Base-by-base conservation (phyloP, 257 asterid genomes). In the Gentiana dahurica region DNA sequence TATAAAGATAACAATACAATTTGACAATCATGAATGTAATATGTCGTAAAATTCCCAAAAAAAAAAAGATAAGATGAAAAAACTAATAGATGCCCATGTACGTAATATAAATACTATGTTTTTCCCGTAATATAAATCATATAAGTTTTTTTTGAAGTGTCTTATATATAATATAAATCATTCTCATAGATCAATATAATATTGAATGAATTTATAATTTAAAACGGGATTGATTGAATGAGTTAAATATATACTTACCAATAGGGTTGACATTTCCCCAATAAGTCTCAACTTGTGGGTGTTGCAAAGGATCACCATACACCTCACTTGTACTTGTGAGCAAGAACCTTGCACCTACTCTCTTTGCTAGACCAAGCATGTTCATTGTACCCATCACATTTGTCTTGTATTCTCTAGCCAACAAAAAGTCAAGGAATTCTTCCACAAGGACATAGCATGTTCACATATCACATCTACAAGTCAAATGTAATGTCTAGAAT, bases 201-300 rank as follows among this genome's bases (percentile, higher is more conserved):
- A 24, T 24, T 24, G 24, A 24, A 24, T 24, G 24, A 24, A 24
- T 24, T 24, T 24, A 24, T 24, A 24, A 24, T 24, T 24, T 24
- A 1, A 24, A 1, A 24, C 24, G 24, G 24, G 24, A 24, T 24
- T 24, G 24, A 24, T 24, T 24, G 24, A 24, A 24, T 24, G 24
- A 24, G 24, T 24, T 24, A 24, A 24, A 24, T 24, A 24, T 24
- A 24, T 24, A 61, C 84, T 69, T 13, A 87, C 98, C 96, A 54
- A 90, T 90, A 39, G 98, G 95, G 60, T 90, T 87, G 46, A 90
- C 96, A 13, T 90, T 90, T 70, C 91, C 98, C 98, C 98, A 90
- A 35, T 87, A 84, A 43, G 86, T 77, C 78, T 90, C 98, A 1
- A 59, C 59, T 47, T 84, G 97, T 38, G 97, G 96, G 69, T 86